These are phyloP conservation scores for Thermomyces lanuginosus DNA, from an alignment of 2,329 filamentous ascomycete species.

Conservation along the genomic window DNA sequence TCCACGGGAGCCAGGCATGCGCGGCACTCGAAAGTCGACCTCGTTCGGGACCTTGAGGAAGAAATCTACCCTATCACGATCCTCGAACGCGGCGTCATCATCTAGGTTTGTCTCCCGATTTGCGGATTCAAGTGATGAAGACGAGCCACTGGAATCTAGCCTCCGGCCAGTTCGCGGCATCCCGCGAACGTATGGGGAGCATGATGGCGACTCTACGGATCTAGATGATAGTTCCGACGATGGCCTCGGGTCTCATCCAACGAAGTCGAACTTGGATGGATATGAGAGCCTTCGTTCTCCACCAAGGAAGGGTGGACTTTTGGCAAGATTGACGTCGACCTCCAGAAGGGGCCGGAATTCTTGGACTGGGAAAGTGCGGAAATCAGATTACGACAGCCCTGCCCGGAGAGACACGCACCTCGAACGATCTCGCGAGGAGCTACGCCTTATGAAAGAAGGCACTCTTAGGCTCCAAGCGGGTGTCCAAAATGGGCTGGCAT, in stretches of 20 bases:
- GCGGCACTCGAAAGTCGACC: constrained; percentile 28
- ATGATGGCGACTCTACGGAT: constrained; percentile 47
- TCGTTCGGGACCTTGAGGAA: constrained; percentile 25
- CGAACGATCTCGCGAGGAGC: constrained; percentile 41
- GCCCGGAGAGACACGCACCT: constrained; percentile 47
- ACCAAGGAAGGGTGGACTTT: constrained; percentile 14
- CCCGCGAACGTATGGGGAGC: constrained; percentile 39
- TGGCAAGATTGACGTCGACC: constrained; percentile 15
- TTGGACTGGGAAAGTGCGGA: constrained; percentile 39
- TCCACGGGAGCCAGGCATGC: constrained; percentile 35
- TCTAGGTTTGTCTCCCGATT: constrained; percentile 38
- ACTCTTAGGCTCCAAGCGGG: constrained; percentile 7
- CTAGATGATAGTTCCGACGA: constrained; percentile 45
- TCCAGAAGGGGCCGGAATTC: constrained; percentile 13
- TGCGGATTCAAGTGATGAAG: constrained; percentile 58
- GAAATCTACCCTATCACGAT: constrained; percentile 7
- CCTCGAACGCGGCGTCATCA: constrained; percentile 12
- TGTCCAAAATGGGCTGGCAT: too few relatives aligned
- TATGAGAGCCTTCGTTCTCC: constrained; percentile 20
- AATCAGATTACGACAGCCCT: constrained; percentile 40
- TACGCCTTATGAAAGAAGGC: constrained; percentile 16
- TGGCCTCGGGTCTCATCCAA: constrained; percentile 36
- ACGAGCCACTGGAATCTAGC: constrained; percentile 25
- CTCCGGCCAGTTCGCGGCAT: constrained; percentile 44
- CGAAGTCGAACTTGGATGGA: constrained; percentile 19